Evolutionary conservation across 306 rosid genomes (phyloP).

Genomic region (Rosa lucieae): DNA sequence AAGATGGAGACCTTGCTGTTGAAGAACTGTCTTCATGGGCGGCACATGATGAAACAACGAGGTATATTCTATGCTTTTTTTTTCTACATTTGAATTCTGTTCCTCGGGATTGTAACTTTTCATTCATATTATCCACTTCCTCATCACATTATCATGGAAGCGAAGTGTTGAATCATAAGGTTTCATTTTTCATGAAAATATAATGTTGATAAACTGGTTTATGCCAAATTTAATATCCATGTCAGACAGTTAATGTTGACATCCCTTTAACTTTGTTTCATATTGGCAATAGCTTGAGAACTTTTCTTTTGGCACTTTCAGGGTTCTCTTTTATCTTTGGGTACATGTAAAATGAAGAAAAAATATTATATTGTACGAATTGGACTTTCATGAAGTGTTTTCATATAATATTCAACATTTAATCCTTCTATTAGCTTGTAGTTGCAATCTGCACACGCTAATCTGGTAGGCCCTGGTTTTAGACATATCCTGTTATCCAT

Average conservation of each 20-base stretch:
- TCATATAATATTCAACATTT: not conserved
- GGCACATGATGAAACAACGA: conserved; percentile 29
- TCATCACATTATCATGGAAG: not conserved
- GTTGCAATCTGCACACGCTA: not conserved
- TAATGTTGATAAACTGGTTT: not conserved
- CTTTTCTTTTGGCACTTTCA: not conserved
- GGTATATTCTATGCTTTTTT: conserved; percentile 34
- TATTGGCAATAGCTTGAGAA: not conserved
- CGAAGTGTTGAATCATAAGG: not conserved
- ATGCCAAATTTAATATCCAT: not conserved
- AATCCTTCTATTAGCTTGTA: not conserved
- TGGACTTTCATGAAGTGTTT: not conserved
- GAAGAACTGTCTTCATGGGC: conserved; percentile 27
- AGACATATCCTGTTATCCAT: not conserved
- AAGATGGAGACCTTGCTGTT: conserved; percentile 30
- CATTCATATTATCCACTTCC: not conserved
- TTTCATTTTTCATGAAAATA: not conserved
- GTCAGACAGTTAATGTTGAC: not conserved
- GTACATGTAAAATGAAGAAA: not conserved
- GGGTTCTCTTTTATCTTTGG: not conserved
- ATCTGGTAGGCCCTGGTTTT: not conserved
- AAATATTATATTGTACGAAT: not conserved
- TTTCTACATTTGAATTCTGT: not conserved
- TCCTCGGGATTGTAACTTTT: not conserved
- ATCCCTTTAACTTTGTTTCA: not conserved